phyloP scores from a whole-genome alignment of 768 basidiomycete species.

The Daedaleopsis nitida region DNA sequence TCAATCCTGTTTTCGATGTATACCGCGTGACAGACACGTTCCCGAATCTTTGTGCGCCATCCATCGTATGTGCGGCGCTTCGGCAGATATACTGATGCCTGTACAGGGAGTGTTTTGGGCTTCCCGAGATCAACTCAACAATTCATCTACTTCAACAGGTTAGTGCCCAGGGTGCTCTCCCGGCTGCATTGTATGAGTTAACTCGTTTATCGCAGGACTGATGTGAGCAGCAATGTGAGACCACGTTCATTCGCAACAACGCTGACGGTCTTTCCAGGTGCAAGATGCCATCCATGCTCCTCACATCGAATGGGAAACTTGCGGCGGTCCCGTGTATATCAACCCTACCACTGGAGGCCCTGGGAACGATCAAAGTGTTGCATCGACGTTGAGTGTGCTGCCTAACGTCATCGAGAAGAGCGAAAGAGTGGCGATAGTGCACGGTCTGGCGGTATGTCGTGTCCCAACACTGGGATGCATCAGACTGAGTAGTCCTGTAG shows the following conservation, averaged over 20 bases:
- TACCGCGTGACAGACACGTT: slow-evolving; percentile 59
- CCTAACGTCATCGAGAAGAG: slow-evolving; percentile 42
- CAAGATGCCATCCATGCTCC: slow-evolving; percentile 41
- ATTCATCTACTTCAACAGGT: slow-evolving; percentile 57
- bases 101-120: slow-evolving; percentile 77
- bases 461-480: too few species aligned
- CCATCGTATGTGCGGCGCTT: slow-evolving; percentile 1
- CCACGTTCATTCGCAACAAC: background rate
- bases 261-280: slow-evolving; percentile 25
- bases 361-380: slow-evolving; percentile 32
- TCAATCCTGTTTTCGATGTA: slow-evolving; percentile 61
- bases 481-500: slow-evolving; percentile 15
- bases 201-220: slow-evolving; percentile 30
- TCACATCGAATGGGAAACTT: slow-evolving; percentile 35
- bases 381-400: slow-evolving; percentile 36
- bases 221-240: slow-evolving; percentile 30
- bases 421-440: slow-evolving; percentile 35
- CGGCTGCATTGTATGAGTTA: background rate
- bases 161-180: background rate
- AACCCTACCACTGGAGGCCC: slow-evolving; percentile 29
- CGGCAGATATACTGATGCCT: background rate
- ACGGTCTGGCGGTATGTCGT: slow-evolving; percentile 34
- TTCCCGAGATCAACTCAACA: slow-evolving; percentile 63
- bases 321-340: slow-evolving; percentile 31
- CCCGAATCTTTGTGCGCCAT: slow-evolving; percentile 23